A percentile compares a stretch with the other conserved stretches of the same genome.
Evolutionary conservation across 2,329 filamentous ascomycete species (phyloP).

Genomic region (Venturia pyrina): DNA sequence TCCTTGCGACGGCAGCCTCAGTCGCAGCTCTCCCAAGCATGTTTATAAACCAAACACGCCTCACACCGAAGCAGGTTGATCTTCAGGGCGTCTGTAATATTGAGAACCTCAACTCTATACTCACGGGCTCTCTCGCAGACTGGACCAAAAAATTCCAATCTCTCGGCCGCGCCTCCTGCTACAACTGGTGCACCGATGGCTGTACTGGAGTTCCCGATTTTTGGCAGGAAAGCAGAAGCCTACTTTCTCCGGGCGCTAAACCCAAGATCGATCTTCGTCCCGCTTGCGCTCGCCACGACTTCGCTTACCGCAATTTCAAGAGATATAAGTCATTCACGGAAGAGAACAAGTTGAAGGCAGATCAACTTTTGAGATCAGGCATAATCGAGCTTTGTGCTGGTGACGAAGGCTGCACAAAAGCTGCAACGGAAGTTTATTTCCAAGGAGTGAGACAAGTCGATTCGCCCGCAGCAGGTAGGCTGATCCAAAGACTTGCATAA

Average conservation of each 20-base stretch:
- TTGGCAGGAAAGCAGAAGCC: background rate
- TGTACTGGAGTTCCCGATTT: background rate
- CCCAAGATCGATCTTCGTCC: conserved; percentile 3
- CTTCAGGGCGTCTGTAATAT: background rate
- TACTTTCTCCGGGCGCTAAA: background rate
- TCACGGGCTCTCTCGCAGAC: background rate
- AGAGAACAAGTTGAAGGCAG: background rate
- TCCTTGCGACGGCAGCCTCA: background rate
- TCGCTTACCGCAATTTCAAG: conserved; percentile 13
- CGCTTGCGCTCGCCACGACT: conserved; percentile 14
- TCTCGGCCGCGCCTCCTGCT: conserved; percentile 7
- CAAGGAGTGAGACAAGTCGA: background rate
- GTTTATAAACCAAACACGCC: background rate
- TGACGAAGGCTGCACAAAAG: background rate
- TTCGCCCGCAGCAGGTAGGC: background rate
- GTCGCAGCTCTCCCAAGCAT: background rate
- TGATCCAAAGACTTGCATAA: background rate
- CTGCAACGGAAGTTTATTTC: background rate
- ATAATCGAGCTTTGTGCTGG: conserved; percentile 6
- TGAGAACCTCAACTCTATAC: background rate
- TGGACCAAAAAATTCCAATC: background rate
- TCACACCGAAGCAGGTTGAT: background rate
- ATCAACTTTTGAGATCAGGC: conserved; percentile 9
- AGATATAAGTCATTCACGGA: conserved; percentile 6
- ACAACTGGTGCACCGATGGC: conserved; percentile 5